These are phyloP conservation scores for Stachybotrys elegans DNA, from an alignment of 2,329 filamentous ascomycete species.

Conservation along the genomic window DNA sequence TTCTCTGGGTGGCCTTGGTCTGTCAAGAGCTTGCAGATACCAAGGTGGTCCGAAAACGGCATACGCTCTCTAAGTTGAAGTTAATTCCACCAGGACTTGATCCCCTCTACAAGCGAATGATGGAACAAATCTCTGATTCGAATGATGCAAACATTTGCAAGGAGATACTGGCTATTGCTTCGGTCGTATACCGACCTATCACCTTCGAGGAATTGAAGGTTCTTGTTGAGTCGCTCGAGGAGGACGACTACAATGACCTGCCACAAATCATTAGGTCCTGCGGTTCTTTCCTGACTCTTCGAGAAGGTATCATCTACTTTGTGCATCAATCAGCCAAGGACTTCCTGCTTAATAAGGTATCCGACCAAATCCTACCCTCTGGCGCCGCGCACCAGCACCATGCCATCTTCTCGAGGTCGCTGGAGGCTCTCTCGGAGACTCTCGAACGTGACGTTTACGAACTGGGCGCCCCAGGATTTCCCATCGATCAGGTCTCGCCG, in stretches of 20 bases:
- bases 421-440: conserved; percentile 21
- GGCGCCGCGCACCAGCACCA: conserved; percentile 20
- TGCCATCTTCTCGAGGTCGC: conserved; percentile 27
- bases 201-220: conserved; percentile 25
- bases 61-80: conserved; percentile 12
- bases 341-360: conserved; percentile 4
- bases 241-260: conserved; percentile 11
- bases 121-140: conserved; percentile 22
- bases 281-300: conserved; percentile 31
- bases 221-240: conserved; percentile 13
- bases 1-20: conserved; percentile 19
- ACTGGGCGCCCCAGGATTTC: conserved; percentile 12
- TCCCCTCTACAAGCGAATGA: conserved; percentile 32
- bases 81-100: conserved; percentile 28
- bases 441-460: conserved; percentile 29
- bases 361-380: conserved; percentile 20
- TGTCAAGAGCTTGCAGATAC: conserved; percentile 11
- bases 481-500: conserved; percentile 5
- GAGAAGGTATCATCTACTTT: conserved; percentile 25
- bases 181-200: conserved; percentile 29
- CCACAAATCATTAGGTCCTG: conserved; percentile 25
- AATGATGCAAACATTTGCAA: conserved; percentile 23
- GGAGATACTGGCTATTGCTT: conserved; percentile 25
- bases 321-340: conserved; percentile 41
- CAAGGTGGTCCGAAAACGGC: conserved; percentile 1